Percentiles rank a stretch among this genome's conserved stretches.
phyloP scores from a whole-genome alignment of 306 rosid species.

The Citrullus colocynthis region DNA sequence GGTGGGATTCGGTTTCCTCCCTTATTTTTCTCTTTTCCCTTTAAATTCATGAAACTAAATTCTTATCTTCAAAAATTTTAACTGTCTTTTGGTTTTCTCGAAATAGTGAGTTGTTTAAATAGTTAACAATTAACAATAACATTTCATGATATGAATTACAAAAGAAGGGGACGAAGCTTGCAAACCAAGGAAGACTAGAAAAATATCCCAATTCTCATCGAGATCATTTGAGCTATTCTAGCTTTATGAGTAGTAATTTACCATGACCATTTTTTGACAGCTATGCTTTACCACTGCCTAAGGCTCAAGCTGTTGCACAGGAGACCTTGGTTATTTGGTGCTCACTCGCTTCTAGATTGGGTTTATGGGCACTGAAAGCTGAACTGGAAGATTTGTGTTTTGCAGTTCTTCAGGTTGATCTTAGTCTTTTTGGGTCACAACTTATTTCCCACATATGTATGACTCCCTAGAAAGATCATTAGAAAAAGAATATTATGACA shows the following conservation, averaged over 20 bases:
- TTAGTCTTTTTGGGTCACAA: slow-evolving; percentile 8
- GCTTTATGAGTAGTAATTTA: slow-evolving; percentile 7
- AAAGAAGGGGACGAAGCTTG: not conserved
- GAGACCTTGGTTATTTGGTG: slow-evolving; percentile 96
- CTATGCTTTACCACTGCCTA: slow-evolving; percentile 60
- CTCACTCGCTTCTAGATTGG: slow-evolving; percentile 92
- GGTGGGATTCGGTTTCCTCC: slow-evolving; percentile 6
- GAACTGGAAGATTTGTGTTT: slow-evolving; percentile 93
- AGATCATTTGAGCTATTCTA: not conserved
- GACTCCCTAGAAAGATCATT: not conserved
- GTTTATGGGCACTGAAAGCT: slow-evolving; percentile 92
- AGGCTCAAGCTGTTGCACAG: slow-evolving; percentile 92
- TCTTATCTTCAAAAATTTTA: not conserved
- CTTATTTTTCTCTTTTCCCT: not conserved
- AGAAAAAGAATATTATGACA: not conserved
- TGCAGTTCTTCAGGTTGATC: slow-evolving; percentile 80
- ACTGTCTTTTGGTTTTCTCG: slow-evolving; percentile 1
- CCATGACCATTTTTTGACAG: slow-evolving; percentile 31
- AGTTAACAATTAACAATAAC: not conserved
- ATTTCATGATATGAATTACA: not conserved
- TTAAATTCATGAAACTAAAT: not conserved
- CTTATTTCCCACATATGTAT: not conserved
- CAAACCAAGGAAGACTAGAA: not conserved
- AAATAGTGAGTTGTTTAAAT: not conserved
- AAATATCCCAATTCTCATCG: not conserved